Conservation (phyloP, 345 rosid genomes). For the Brassica incana region DNA sequence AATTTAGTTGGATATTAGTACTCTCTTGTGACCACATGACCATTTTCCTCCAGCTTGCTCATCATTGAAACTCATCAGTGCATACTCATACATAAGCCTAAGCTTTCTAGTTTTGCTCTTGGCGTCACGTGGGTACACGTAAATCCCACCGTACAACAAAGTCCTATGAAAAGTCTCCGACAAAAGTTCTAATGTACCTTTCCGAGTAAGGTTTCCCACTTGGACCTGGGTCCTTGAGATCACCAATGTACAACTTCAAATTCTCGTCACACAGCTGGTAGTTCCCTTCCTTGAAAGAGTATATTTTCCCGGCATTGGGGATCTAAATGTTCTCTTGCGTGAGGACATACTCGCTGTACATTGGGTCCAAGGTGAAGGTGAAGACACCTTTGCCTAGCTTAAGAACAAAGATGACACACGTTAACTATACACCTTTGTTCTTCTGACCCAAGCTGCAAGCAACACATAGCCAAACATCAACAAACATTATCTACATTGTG, state of each 20-base stretch:
- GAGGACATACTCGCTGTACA: constrained; percentile 86
- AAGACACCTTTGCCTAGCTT: constrained; percentile 81
- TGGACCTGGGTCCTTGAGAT: constrained; percentile 87
- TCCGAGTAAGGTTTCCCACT: constrained; percentile 87
- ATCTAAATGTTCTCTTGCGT: constrained; percentile 83
- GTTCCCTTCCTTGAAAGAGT: constrained; percentile 31
- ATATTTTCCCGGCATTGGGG: constrained; percentile 69
- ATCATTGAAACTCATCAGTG: constrained; percentile 92
- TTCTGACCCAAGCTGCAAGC: constrained; percentile 56
- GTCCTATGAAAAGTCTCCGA: constrained; percentile 91
- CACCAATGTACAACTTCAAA: constrained; percentile 84
- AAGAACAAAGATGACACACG: constrained; percentile 88
- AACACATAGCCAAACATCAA: background rate
- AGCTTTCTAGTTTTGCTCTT: constrained; percentile 93
- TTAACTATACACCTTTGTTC: constrained; percentile 70
- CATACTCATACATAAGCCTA: constrained; percentile 87
- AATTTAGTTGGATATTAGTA: constrained; percentile 65
- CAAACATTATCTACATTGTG: background rate
- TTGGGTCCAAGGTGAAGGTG: constrained; percentile 81
- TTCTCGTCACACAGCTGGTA: constrained; percentile 85
- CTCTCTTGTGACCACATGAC: constrained; percentile 77
- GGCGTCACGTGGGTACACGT: constrained; percentile 88
- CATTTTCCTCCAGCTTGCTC: constrained; percentile 99
- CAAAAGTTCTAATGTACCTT: constrained; percentile 87
- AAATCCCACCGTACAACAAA: constrained; percentile 81